A percentile compares a stretch with the other conserved stretches of the same genome.
These are phyloP conservation scores for Talaromyces sp. DNA, from an alignment of 2,329 filamentous ascomycete genomes.

Conservation along the genomic window DNA sequence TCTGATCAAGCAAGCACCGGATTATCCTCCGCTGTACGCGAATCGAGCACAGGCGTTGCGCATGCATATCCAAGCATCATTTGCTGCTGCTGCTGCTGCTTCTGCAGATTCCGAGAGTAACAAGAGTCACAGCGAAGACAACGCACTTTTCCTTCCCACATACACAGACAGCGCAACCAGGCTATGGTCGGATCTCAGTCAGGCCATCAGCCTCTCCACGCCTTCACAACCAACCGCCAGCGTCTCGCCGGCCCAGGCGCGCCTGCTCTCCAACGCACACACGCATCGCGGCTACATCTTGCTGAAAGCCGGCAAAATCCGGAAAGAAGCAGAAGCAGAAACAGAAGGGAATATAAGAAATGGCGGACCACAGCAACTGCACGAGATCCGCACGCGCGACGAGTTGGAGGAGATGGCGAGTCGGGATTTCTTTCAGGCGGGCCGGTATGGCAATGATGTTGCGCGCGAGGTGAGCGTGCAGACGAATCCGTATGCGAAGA, in stretches of 20 bases:
- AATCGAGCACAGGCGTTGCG: conserved; percentile 50
- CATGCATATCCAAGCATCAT: conserved; percentile 26
- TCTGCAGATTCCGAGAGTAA: background rate
- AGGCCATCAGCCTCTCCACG: conserved; percentile 42
- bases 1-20: conserved; percentile 38
- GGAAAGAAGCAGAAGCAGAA: conserved; percentile 10
- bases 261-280: conserved; percentile 48
- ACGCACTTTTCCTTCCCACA: conserved; percentile 19
- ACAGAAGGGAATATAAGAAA: background rate
- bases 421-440: conserved; percentile 49
- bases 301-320: conserved; percentile 29
- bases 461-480: conserved; percentile 53
- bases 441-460: conserved; percentile 51
- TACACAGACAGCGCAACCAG: conserved; percentile 16
- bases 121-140: conserved; percentile 2
- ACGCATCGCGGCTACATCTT: conserved; percentile 48
- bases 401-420: conserved; percentile 52
- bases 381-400: conserved; percentile 25
- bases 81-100: background rate
- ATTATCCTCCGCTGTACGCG: conserved; percentile 49
- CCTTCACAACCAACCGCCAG: conserved; percentile 33
- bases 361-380: conserved; percentile 24
- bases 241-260: conserved; percentile 42
- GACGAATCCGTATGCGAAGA: conserved; percentile 58
- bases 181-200: conserved; percentile 31